A percentile compares a stretch with the other conserved stretches of the same genome.
phyloP scores from a whole-genome alignment of 208 protist species.

The Leishmania guyanensis region DNA sequence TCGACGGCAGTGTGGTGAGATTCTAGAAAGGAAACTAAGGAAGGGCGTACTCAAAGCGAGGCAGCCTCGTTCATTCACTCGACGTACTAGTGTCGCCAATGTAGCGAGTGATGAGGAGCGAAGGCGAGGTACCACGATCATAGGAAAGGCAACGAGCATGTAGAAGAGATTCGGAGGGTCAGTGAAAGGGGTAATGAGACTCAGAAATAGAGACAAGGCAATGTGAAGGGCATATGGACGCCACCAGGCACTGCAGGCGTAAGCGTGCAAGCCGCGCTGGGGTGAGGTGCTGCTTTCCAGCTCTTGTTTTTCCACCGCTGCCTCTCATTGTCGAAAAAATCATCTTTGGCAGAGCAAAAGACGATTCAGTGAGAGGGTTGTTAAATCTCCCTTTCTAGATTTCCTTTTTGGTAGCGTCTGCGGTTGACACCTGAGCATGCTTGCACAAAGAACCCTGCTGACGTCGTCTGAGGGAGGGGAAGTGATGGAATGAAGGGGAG shows the following conservation, averaged over 20 bases:
- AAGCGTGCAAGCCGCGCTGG: neutral
- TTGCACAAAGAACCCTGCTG: neutral
- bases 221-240: neutral
- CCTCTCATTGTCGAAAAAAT: neutral
- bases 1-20: neutral
- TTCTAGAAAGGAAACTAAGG: slow-evolving; percentile 6
- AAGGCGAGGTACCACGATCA: neutral
- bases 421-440: neutral
- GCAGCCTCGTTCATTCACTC: neutral
- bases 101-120: neutral
- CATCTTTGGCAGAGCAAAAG: neutral
- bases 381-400: neutral
- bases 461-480: neutral
- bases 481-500: neutral
- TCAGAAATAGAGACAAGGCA: neutral
- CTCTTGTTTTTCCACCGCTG: neutral
- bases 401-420: neutral
- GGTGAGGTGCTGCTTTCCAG: neutral
- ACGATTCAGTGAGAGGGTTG: neutral
- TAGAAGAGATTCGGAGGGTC: neutral
- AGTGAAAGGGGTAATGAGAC: neutral
- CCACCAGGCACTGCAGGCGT: neutral
- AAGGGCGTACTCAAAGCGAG: neutral
- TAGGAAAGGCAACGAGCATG: neutral
- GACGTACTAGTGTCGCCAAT: neutral